Percentiles rank a stretch among this genome's conserved stretches.
Conservation (phyloP, 2,329 filamentous ascomycete genomes). For the Colletotrichum siamense region DNA sequence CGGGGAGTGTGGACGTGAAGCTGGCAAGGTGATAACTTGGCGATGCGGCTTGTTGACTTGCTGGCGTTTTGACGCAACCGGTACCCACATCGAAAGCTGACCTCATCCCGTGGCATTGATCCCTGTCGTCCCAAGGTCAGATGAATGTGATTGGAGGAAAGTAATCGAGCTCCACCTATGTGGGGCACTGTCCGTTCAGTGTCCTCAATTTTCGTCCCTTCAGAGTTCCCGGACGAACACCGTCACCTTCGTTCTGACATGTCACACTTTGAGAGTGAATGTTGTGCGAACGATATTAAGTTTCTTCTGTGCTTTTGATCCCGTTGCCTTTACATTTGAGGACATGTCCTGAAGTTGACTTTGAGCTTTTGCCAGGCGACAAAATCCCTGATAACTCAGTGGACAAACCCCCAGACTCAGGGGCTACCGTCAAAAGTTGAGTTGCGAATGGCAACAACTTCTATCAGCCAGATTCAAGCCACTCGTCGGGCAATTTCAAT, state of each 20-base stretch:
- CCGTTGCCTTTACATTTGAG: fast-evolving
- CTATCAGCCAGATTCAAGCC: background rate
- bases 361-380: fast-evolving
- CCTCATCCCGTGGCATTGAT: background rate
- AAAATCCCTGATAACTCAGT: background rate
- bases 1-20: background rate
- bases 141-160: background rate
- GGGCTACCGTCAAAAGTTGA: fast-evolving
- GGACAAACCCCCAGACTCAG: background rate
- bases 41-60: background rate
- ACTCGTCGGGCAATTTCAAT: background rate
- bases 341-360: background rate
- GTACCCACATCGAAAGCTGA: background rate
- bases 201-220: background rate
- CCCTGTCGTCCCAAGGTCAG: background rate
- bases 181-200: background rate
- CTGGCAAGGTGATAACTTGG: background rate
- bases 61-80: background rate
- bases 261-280: background rate
- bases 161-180: background rate
- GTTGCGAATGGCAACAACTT: fast-evolving
- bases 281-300: fast-evolving
- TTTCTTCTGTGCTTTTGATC: background rate
- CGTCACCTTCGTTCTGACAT: background rate
- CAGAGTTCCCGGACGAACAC: background rate